Percentiles rank a stretch among this genome's conserved stretches.
phyloP scores from a whole-genome alignment of 345 rosid genomes.

The Excoecaria cochinchinensis region DNA sequence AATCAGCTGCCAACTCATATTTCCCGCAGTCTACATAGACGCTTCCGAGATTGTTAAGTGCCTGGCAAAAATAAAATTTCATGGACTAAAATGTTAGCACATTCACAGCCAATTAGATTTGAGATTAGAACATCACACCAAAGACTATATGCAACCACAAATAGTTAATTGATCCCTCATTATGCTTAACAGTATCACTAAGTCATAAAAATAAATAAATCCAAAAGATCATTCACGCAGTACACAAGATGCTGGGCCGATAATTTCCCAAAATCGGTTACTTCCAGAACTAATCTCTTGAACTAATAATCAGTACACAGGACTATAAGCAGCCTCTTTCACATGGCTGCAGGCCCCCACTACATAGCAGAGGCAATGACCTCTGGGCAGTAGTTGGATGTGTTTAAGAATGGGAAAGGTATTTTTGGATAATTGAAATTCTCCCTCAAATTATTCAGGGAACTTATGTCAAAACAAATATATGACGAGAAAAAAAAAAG shows the following conservation, averaged over 20 bases:
- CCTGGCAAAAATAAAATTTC: constrained; percentile 44
- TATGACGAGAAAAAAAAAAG: no score
- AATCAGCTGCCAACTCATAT: constrained; percentile 87
- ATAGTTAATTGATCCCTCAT: background rate
- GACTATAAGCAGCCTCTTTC: background rate
- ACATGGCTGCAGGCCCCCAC: background rate
- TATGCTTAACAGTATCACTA: background rate
- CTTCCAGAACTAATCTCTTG: background rate
- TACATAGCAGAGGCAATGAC: background rate
- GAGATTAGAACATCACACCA: background rate
- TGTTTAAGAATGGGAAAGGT: background rate
- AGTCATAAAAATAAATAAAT: background rate
- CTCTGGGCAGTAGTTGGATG: background rate
- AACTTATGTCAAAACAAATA: background rate
- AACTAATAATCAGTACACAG: no score
- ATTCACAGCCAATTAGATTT: background rate
- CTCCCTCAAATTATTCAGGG: background rate
- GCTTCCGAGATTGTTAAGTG: constrained; percentile 98
- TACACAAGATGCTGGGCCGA: no score
- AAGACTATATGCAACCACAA: background rate
- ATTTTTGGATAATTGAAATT: background rate
- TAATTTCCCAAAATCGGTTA: background rate
- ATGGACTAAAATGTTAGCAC: background rate
- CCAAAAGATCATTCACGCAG: background rate
- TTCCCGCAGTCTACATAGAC: constrained; percentile 71